phyloP scores from a whole-genome alignment of 2,329 filamentous ascomycete genomes.

The Graphilbum fragrans region DNA sequence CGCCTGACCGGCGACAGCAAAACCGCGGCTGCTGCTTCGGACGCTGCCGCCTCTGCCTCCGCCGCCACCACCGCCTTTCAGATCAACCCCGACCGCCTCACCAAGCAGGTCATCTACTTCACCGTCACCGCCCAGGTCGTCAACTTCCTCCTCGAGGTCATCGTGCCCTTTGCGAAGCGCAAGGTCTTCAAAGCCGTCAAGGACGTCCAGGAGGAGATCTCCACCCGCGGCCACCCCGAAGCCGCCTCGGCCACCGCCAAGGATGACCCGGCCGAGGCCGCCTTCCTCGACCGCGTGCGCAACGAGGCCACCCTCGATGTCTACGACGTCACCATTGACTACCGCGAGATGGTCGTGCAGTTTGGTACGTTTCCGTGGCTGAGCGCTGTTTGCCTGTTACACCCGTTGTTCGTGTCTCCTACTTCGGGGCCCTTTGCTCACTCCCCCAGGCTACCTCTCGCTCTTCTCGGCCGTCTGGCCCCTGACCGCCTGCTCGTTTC shows the following conservation, averaged over 20 bases:
- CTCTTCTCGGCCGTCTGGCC: slow-evolving; percentile 94
- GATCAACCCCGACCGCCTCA: slow-evolving; percentile 73
- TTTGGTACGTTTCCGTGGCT: slow-evolving; percentile 33
- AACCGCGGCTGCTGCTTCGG: slow-evolving; percentile 20
- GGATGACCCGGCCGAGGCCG: slow-evolving; percentile 65
- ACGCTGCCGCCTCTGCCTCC: background rate
- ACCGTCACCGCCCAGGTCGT: slow-evolving; percentile 90
- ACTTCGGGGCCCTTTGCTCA: background rate
- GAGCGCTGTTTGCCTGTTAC: too few relatives aligned
- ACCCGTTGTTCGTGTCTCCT: too few relatives aligned
- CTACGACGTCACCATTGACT: slow-evolving; percentile 85
- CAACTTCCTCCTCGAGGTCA: slow-evolving; percentile 70
- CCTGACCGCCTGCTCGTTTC: slow-evolving; percentile 75
- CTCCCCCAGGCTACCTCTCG: slow-evolving; percentile 60
- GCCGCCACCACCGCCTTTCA: slow-evolving; percentile 41
- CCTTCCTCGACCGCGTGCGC: slow-evolving; percentile 71
- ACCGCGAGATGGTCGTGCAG: slow-evolving; percentile 87
- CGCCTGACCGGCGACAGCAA: slow-evolving; percentile 67
- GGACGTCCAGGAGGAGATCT: slow-evolving; percentile 49
- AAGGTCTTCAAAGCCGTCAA: slow-evolving; percentile 68
- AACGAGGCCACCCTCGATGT: slow-evolving; percentile 68
- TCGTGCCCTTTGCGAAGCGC: slow-evolving; percentile 77
- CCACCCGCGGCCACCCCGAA: slow-evolving; percentile 25
- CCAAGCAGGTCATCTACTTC: slow-evolving; percentile 89
- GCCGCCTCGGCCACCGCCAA: slow-evolving; percentile 30